Base-by-base conservation (phyloP, 1,139 yeast species). In the Suhomyces taliae region DNA sequence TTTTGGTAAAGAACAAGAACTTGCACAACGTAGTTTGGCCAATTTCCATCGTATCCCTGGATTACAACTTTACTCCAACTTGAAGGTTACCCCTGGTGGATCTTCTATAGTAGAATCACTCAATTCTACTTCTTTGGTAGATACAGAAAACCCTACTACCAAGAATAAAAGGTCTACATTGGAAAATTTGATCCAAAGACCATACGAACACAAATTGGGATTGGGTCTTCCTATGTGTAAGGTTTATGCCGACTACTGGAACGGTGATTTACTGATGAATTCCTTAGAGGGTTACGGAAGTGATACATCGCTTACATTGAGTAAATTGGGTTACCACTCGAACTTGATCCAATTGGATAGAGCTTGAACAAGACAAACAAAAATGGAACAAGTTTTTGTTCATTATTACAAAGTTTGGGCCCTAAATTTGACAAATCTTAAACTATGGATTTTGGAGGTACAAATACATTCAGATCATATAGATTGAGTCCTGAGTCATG, bases 211-310 rank as follows among this genome's bases (percentile, higher is more conserved):
- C 56, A 85, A 87, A 50, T 69, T 91, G 26, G 97, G 97, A 0
- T 78, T 91, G 55, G 97, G 97, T 0, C 72, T 91, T 49, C 97
- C 98, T 0, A 82, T 91, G 85, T 86, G 96, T 58, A 83, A 87
- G 54, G 89, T 91, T 0, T 91, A 91, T 61, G 91, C 96, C 0
- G 97, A 91, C 57, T 91, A 91, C 65, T 91, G 98, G 98, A 93
- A 90, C 58, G 97, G 98, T 6, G 86, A 85, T 44, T 67, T 91
- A 44, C 85, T 82, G 55, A 80, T 91, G 77, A 87, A 86, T 58
- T 85, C 95, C 1, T 70, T 91, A 41, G 93, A 89, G 53, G 97
- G 97, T 2, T 89, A 86, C 57, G 98, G 99, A 4, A 82, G 95
- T 41, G 99, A 91, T 62, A 90, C 95, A 0, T 85, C 86, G 51